Evolutionary conservation across 352 stramenopile genomes (phyloP), one percentile per base, ranked within the genome.

Genomic region (Aphanomyces euteiches): DNA sequence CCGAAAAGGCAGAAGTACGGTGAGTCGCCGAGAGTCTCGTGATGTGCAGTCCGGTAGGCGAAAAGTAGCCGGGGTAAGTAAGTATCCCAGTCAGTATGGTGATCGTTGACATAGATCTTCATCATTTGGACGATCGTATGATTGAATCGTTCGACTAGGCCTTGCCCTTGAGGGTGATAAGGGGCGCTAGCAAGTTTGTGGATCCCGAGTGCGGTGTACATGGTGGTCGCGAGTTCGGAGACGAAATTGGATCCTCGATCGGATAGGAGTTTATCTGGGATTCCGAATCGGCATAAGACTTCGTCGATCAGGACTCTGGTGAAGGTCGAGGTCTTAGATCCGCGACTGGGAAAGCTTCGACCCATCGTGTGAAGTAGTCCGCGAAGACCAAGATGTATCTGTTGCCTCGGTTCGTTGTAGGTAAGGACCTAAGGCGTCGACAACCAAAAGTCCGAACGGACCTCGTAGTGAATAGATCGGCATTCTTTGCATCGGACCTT

Each of bases 71-170:
- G 1, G 8, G 3, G n/a, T 19, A 58, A 3, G n/a, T 58, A 58
- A 8, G 50, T 58, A 19, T 58, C 50, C 50, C 50, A 58, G n/a
- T 58, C 50, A 1, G n/a, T 21, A 2, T 58, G n/a, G 8, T 21
- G 50, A 19, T 21, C 50, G 37, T 21, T 58, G n/a, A 58, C n/a
- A 34, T 10, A 58, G 50, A 58, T 58, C 50, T 58, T 58, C n/a
- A 58, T n/a, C 50, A 58, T 58, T 1, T 58, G 50, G 8, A 58
- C n/a, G 8, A 58, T 58, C n/a, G n/a, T 58, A 3, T 58, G 50
- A 58, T 58, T 58, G 50, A 58, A 19, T 1, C 50, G 50, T 19
- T 58, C 50, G n/a, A 58, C 50, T 13, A 58, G 50, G 3, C 50
- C n/a, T 2, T 58, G 50, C 1, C 50, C 50, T 3, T 58, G 50